Evolutionary conservation across 352 stramenopile species (phyloP).

Genomic region (Phytophthora vignae): DNA sequence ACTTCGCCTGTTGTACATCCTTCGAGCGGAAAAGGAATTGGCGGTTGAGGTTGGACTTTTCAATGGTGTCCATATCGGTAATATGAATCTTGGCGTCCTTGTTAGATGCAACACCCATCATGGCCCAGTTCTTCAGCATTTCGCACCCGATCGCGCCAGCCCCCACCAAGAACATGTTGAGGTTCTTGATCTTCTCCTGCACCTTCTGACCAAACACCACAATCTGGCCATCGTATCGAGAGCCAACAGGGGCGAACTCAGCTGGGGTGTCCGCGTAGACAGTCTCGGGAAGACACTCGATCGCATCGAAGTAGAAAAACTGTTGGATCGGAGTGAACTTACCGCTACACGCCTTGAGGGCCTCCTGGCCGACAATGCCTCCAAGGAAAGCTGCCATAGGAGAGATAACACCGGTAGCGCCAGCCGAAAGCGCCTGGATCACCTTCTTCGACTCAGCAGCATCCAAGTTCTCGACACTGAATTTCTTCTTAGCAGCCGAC

Average conservation of each 20-base stretch:
- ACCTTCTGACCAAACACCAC: conserved; percentile 88
- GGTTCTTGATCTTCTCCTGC: conserved; percentile 84
- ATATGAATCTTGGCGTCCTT: conserved; percentile 93
- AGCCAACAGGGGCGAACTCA: conserved; percentile 74
- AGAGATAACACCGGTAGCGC: conserved; percentile 91
- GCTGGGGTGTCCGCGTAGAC: conserved; percentile 49
- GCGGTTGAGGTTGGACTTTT: conserved; percentile 98
- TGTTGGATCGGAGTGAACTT: conserved; percentile 99
- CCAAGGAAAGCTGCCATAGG: conserved; percentile 98
- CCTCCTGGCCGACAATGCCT: conserved; percentile 97
- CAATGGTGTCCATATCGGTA: conserved; percentile 99
- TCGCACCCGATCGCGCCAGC: conserved; percentile 99
- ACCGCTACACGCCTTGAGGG: conserved; percentile 98
- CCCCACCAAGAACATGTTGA: conserved; percentile 98
- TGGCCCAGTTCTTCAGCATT: conserved; percentile 99
- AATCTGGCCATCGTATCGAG: conserved; percentile 95
- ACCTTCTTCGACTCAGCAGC: conserved; percentile 76
- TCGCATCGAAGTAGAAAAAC: conserved; percentile 99
- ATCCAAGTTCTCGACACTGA: conserved; percentile 69
- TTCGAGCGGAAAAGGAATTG: conserved; percentile 99
- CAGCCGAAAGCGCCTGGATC: conserved; percentile 84
- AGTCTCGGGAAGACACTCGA: conserved; percentile 95
- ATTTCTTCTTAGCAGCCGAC: conserved; percentile 72
- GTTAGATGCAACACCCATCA: conserved; percentile 97
- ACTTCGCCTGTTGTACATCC: conserved; percentile 98